A percentile compares a stretch with the other conserved stretches of the same genome.
Conservation (phyloP, 495 filamentous ascomycete species). For the Podospora conica region DNA sequence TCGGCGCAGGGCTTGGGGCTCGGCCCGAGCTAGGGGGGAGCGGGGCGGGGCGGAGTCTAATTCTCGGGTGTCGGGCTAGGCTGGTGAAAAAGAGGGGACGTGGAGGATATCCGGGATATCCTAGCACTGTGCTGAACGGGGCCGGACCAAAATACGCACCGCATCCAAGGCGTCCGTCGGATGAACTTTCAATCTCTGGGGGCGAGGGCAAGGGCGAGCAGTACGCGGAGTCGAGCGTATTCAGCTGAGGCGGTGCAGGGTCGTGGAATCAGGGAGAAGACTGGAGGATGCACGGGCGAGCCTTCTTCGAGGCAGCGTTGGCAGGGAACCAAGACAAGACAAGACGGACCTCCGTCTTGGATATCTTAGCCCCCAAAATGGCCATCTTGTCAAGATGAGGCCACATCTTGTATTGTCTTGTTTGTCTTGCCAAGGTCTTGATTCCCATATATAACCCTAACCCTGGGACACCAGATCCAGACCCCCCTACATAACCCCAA, state of each 20-base stretch:
- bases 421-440: too few species aligned
- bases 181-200: background rate
- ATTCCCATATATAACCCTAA: too few species aligned
- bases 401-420: too few species aligned
- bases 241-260: background rate
- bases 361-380: too few species aligned
- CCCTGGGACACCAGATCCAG: too few species aligned
- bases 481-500: too few species aligned
- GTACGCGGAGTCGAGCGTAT: background rate
- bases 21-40: background rate
- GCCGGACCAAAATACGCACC: background rate
- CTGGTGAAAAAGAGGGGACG: background rate
- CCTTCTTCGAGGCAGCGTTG: too few species aligned
- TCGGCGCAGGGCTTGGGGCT: background rate
- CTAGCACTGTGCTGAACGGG: background rate
- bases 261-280: background rate
- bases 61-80: too few species aligned
- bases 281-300: too few species aligned
- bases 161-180: background rate
- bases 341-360: too few species aligned
- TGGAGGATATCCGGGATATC: background rate
- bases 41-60: too few species aligned
- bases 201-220: background rate
- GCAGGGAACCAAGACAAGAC: background rate
- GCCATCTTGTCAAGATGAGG: too few species aligned